phyloP scores from a whole-genome alignment of 176 grass and related monocot genomes.

The Metroxylon sagu region DNA sequence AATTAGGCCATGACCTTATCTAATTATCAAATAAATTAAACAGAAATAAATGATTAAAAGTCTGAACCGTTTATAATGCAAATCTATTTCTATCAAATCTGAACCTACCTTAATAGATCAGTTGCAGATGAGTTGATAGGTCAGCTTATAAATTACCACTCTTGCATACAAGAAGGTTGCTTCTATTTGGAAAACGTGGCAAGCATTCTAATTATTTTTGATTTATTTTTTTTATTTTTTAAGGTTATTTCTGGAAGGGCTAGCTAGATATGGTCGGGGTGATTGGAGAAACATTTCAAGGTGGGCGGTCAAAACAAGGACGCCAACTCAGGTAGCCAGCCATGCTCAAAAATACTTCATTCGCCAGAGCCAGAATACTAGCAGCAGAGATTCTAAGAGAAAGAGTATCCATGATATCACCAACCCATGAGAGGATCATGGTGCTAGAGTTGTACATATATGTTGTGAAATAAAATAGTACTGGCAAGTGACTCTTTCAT shows the following conservation, averaged over 20 bases:
- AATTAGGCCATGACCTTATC: no score
- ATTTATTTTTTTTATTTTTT: background rate
- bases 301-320: constrained; percentile 69
- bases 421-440: constrained; percentile 18
- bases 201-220: background rate
- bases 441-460: no score
- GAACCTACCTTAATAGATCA: no score
- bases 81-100: no score
- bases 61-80: no score
- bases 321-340: constrained; percentile 91
- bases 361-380: constrained; percentile 41
- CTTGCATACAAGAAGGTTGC: no score
- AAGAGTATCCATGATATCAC: constrained; percentile 99
- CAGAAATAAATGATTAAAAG: no score
- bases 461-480: no score
- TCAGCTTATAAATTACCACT: no score
- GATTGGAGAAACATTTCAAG: constrained; percentile 96
- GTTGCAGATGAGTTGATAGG: no score
- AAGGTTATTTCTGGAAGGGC: constrained; percentile 75
- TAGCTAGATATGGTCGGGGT: constrained; percentile 74
- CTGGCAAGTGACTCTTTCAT: no score
- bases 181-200: background rate
- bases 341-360: constrained; percentile 96
- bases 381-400: constrained; percentile 56
- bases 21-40: no score